Evolutionary conservation across 169 alveolate species (phyloP).

Genomic region (Fabrea salina): DNA sequence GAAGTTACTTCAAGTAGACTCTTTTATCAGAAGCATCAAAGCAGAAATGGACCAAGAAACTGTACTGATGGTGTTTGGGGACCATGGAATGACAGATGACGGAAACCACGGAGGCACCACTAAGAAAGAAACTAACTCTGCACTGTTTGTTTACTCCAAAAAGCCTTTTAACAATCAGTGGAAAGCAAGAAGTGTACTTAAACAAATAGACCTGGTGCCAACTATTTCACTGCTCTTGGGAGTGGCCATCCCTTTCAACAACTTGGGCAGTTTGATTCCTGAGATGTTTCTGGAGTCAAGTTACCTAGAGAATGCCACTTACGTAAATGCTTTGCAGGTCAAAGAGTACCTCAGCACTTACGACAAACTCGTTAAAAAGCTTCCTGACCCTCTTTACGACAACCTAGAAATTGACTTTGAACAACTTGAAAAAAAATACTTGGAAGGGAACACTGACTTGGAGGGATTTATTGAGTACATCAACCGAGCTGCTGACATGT

Average conservation of each 20-base stretch:
- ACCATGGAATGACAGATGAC: conserved; percentile 83
- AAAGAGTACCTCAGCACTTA: not conserved
- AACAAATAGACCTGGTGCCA: conserved; percentile 53
- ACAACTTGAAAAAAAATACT: not conserved
- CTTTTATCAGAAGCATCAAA: conserved; percentile 36
- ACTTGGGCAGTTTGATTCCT: conserved; percentile 43
- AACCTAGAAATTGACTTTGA: not conserved
- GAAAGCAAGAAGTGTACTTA: not conserved
- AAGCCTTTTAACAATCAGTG: not conserved
- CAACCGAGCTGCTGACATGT: conserved; percentile 18
- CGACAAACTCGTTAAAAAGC: not conserved
- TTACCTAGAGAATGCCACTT: not conserved
- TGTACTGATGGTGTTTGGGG: conserved; percentile 67
- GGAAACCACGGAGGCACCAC: conserved; percentile 83
- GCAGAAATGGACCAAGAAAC: conserved; percentile 53
- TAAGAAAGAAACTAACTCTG: conserved; percentile 52
- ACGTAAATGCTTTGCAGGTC: conserved; percentile 10
- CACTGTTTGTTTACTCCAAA: conserved; percentile 36
- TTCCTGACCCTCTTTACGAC: conserved; percentile 1
- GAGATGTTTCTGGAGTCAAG: not conserved
- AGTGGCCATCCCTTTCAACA: conserved; percentile 45
- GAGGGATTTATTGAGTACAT: not conserved
- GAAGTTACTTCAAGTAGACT: conserved; percentile 52
- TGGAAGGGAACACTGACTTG: not conserved
- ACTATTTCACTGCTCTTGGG: conserved; percentile 45